phyloP scores from a whole-genome alignment of 2,329 filamentous ascomycete genomes.

The Harringtonia aguacate region DNA sequence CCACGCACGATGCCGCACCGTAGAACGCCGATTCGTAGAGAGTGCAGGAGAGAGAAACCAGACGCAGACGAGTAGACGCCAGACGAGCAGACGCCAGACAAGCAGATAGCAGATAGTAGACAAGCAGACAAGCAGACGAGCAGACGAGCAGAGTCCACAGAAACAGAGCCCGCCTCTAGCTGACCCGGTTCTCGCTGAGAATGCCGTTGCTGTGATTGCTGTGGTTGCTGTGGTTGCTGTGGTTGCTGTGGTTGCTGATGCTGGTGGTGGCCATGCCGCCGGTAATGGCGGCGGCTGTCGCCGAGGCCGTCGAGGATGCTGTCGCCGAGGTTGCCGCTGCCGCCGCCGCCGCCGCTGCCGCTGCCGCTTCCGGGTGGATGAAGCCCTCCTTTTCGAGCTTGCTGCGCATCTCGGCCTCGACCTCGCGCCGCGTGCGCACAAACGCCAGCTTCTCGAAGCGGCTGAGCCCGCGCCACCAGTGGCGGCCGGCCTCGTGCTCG shows the following conservation, averaged over 20 bases:
- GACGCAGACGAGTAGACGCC: too few relatives aligned
- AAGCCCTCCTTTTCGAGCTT: conserved; percentile 34
- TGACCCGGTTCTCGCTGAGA: conserved; percentile 32
- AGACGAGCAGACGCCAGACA: too few relatives aligned
- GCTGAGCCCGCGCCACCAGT: conserved; percentile 84
- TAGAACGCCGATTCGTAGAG: not conserved
- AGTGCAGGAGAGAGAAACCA: not conserved
- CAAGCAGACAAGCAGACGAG: too few relatives aligned
- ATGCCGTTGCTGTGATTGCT: not conserved
- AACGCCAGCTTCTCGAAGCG: conserved; percentile 83
- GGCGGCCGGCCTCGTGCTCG: conserved; percentile 79
- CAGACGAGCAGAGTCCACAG: too few relatives aligned
- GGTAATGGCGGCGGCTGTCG: too few relatives aligned
- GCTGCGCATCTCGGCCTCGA: conserved; percentile 38
- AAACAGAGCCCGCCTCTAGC: conserved; percentile 21
- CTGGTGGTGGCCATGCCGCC: too few relatives aligned
- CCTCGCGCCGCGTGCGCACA: conserved; percentile 62
- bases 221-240: too few relatives aligned
- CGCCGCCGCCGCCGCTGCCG: not conserved
- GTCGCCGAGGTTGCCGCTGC: not conserved
- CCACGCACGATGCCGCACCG: too few relatives aligned
- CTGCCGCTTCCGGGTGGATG: conserved; percentile 12
- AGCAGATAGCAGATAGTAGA: too few relatives aligned
- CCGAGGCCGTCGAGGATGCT: not conserved
- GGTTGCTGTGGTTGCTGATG: too few relatives aligned